Conservation (phyloP, 176 grass and related monocot species). For the Themeda triandra region DNA sequence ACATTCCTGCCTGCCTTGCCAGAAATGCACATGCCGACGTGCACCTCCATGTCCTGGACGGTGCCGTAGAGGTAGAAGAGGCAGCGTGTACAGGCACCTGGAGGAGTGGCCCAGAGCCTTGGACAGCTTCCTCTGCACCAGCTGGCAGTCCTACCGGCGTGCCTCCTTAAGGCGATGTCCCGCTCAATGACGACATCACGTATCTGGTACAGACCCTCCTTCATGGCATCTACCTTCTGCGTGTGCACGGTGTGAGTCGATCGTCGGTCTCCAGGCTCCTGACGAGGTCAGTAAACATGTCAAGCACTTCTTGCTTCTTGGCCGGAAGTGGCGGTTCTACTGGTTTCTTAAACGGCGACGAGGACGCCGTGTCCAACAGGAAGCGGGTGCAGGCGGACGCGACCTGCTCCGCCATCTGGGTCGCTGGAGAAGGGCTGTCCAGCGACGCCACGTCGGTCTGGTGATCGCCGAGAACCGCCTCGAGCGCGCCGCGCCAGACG, state of each 20-base stretch:
- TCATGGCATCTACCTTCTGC: conserved; percentile 68
- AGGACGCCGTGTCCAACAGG: conserved; percentile 31
- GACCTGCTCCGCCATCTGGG: conserved; percentile 70
- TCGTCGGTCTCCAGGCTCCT: conserved; percentile 48
- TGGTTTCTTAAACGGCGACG: conserved; percentile 45
- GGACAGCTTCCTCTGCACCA: conserved; percentile 67
- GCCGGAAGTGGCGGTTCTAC: background rate
- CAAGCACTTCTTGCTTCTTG: conserved; percentile 76
- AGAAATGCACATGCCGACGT: conserved; percentile 29
- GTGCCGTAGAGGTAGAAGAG: conserved; percentile 73
- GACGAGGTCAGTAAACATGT: conserved; percentile 72
- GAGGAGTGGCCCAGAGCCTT: conserved; percentile 75
- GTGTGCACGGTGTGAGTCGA: conserved; percentile 26
- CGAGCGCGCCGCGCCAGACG: conserved; percentile 70
- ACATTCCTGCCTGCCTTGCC: conserved; percentile 35
- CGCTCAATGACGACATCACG: conserved; percentile 62
- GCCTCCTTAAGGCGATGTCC: conserved; percentile 65
- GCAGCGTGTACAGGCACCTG: conserved; percentile 66
- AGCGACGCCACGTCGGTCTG: conserved; percentile 44
- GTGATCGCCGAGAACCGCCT: conserved; percentile 61
- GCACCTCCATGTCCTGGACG: conserved; percentile 58
- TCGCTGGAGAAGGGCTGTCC: conserved; percentile 17
- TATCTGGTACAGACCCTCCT: conserved; percentile 75
- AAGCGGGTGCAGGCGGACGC: conserved; percentile 47
- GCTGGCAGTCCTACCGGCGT: conserved; percentile 54